Evolutionary conservation across 306 rosid genomes (phyloP).

Genomic region (Quercus glauca): DNA sequence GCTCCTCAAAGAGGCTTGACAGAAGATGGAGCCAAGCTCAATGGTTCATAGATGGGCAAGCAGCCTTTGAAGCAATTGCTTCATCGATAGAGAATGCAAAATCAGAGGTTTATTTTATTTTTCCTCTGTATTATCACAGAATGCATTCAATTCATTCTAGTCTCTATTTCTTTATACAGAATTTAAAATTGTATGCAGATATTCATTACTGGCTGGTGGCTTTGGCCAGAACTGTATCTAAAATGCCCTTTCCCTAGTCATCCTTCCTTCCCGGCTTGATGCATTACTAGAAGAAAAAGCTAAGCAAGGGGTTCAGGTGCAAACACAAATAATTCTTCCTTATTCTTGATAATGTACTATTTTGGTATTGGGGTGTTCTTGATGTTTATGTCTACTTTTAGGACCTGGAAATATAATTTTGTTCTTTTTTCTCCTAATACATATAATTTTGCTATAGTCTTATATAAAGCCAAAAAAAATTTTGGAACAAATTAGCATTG

Average conservation of each 20-base stretch:
- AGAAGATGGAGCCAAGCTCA: constrained; percentile 95
- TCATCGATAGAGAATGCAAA: constrained; percentile 87
- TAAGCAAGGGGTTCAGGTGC: constrained; percentile 96
- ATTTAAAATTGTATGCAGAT: constrained; percentile 56
- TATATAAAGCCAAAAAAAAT: background rate
- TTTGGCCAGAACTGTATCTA: constrained; percentile 91
- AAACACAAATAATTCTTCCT: background rate
- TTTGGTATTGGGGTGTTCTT: background rate
- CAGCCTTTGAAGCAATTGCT: constrained; percentile 93
- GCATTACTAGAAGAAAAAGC: constrained; percentile 90
- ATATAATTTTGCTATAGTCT: background rate
- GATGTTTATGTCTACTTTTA: background rate
- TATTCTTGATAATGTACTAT: background rate
- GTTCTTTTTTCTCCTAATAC: background rate
- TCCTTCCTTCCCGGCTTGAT: constrained; percentile 87
- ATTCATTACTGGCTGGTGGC: constrained; percentile 98
- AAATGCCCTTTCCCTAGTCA: constrained; percentile 73
- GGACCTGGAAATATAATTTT: background rate
- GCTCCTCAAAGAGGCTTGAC: constrained; percentile 94
- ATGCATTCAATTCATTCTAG: constrained; percentile 11
- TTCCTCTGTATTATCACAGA: constrained; percentile 4
- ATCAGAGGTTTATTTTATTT: constrained; percentile 66
- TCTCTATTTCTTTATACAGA: constrained; percentile 27
- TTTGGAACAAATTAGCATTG: background rate
- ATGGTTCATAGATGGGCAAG: constrained; percentile 88